Conservation (phyloP, 2,329 filamentous ascomycete genomes). For the Talaromyces sp. region DNA sequence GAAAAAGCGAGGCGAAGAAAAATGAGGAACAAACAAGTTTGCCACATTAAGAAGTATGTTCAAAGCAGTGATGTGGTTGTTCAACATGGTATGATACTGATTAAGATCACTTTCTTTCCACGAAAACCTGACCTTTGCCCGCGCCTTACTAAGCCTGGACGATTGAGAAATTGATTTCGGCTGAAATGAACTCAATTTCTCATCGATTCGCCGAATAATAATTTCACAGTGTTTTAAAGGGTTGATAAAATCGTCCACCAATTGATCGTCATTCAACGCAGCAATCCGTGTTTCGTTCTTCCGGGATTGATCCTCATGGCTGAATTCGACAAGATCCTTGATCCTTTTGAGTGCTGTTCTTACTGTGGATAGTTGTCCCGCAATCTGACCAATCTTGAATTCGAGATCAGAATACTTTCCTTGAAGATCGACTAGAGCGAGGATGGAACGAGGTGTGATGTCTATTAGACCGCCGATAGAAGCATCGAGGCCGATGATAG, state of each 20-base stretch:
- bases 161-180: neutral
- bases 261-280: neutral
- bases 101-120: neutral
- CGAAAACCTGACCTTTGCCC: neutral
- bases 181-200: neutral
- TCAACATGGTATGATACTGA: neutral
- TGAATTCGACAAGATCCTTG: neutral
- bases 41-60: neutral
- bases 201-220: neutral
- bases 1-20: neutral
- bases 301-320: neutral
- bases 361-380: neutral
- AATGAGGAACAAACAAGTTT: neutral
- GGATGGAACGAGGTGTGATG: neutral
- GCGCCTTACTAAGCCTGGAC: neutral
- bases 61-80: neutral
- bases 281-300: neutral
- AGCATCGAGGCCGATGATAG: neutral
- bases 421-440: neutral
- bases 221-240: neutral
- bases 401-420: neutral
- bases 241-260: neutral
- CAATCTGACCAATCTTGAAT: neutral
- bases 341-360: neutral
- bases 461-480: neutral